Percentiles rank a stretch among this genome's conserved stretches.
Evolutionary conservation across 495 filamentous ascomycete species (phyloP).

Genomic region (Penicillium pancosmium): DNA sequence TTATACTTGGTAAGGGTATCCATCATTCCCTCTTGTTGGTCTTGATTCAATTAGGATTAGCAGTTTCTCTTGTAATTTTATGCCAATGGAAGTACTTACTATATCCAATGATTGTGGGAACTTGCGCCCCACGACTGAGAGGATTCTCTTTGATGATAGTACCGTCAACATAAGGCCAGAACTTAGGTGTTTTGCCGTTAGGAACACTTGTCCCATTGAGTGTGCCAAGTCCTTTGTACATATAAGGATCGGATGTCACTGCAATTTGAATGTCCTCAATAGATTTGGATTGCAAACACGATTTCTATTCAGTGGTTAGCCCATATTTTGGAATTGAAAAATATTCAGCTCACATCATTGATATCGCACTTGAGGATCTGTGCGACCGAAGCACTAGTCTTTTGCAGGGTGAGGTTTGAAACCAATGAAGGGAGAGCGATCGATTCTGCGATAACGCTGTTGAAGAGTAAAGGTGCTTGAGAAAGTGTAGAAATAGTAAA

Average conservation of each 20-base stretch:
- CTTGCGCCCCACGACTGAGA: slow-evolving; percentile 28
- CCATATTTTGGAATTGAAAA: background rate
- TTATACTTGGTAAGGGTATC: background rate
- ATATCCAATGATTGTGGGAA: slow-evolving; percentile 40
- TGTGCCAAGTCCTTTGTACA: background rate
- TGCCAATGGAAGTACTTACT: background rate
- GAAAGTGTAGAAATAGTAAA: slow-evolving; percentile 27
- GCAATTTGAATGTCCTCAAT: background rate
- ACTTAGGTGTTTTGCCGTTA: slow-evolving; percentile 1
- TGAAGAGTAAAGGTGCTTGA: slow-evolving; percentile 34
- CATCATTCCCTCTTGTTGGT: background rate
- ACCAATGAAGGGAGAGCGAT: background rate
- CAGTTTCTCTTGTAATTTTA: background rate
- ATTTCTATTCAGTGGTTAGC: background rate
- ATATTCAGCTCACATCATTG: background rate
- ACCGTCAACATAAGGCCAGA: slow-evolving; percentile 30
- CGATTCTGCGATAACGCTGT: slow-evolving; percentile 40
- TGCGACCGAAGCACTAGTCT: background rate
- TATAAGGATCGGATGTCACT: background rate
- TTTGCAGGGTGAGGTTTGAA: background rate
- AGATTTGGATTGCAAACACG: background rate
- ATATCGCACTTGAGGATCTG: background rate
- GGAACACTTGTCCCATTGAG: background rate
- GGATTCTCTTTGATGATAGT: slow-evolving; percentile 37
- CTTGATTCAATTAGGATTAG: background rate